Evolutionary conservation across 2,329 filamentous ascomycete genomes (phyloP).

Genomic region (Didymella glomerata): DNA sequence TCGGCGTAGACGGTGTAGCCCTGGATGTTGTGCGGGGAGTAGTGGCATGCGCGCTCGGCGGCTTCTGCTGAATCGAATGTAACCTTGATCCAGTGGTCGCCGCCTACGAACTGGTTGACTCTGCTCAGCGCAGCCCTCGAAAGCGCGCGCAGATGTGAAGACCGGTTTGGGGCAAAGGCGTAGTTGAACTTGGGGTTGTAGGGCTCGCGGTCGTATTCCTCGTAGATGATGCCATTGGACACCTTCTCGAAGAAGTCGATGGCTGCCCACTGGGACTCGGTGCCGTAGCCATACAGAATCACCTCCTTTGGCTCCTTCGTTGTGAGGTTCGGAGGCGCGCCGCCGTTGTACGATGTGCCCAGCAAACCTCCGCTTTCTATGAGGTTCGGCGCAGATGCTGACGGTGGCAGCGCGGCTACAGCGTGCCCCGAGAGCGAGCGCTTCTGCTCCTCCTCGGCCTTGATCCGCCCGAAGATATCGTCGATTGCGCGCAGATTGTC

Average conservation of each 20-base stretch:
- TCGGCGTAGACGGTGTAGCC: conserved; percentile 60
- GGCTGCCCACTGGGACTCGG: conserved; percentile 77
- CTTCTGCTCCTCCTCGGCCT: conserved; percentile 42
- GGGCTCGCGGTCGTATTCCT: conserved; percentile 91
- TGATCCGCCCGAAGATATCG: conserved; percentile 55
- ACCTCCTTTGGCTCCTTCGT: conserved; percentile 75
- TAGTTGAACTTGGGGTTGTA: conserved; percentile 76
- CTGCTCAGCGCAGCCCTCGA: conserved; percentile 77
- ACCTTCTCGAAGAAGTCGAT: conserved; percentile 88
- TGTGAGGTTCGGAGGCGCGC: conserved; percentile 49
- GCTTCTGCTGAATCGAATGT: conserved; percentile 61
- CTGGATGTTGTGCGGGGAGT: conserved; percentile 57
- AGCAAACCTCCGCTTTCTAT: conserved; percentile 40
- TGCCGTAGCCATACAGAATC: conserved; percentile 83
- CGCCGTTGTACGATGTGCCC: conserved; percentile 38
- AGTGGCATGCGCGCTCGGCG: conserved; percentile 58
- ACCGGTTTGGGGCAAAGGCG: conserved; percentile 73
- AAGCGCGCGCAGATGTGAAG: conserved; percentile 72
- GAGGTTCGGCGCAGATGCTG: conserved; percentile 46
- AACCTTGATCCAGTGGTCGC: conserved; percentile 84
- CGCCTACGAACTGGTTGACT: conserved; percentile 82
- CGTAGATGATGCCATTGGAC: conserved; percentile 80
- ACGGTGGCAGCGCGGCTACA: conserved; percentile 36
- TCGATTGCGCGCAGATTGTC: conserved; percentile 58
- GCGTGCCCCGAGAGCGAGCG: conserved; percentile 36